A percentile compares a stretch with the other conserved stretches of the same genome.
phyloP scores from a whole-genome alignment of 192 early-diverging fungal genomes.

The Podila clonocystis region DNA sequence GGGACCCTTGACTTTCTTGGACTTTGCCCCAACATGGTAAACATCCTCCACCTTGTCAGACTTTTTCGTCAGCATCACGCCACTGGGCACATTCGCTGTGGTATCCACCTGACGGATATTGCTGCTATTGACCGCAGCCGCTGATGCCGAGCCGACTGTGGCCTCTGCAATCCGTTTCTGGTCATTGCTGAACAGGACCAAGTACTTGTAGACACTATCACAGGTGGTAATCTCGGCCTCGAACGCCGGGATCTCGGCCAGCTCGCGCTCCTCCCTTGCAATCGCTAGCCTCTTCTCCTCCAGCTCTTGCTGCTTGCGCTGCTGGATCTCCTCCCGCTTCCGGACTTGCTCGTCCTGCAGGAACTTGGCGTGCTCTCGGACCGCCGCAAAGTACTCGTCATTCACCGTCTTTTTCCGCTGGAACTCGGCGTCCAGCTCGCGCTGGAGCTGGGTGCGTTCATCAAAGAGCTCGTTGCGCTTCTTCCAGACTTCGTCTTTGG shows the following conservation, averaged over 20 bases:
- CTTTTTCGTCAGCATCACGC: slow-evolving; percentile 80
- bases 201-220: slow-evolving; percentile 77
- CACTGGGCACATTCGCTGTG: slow-evolving; percentile 70
- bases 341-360: slow-evolving; percentile 69
- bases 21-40: slow-evolving; percentile 71
- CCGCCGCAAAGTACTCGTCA: slow-evolving; percentile 71
- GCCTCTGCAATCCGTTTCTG: slow-evolving; percentile 30
- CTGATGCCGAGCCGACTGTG: slow-evolving; percentile 6
- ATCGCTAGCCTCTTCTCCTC: slow-evolving; percentile 68
- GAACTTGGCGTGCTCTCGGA: slow-evolving; percentile 75
- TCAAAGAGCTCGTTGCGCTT: slow-evolving; percentile 67
- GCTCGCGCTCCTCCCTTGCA: slow-evolving; percentile 78
- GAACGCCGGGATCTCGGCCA: slow-evolving; percentile 86
- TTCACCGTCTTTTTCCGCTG: slow-evolving; percentile 67
- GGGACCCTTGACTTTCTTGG: slow-evolving; percentile 55
- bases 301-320: slow-evolving; percentile 66
- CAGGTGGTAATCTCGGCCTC: slow-evolving; percentile 82
- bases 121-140: slow-evolving; percentile 27
- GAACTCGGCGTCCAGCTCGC: slow-evolving; percentile 70
- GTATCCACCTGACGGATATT: slow-evolving; percentile 63
- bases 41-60: slow-evolving; percentile 70
- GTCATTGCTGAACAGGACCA: slow-evolving; percentile 41
- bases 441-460: slow-evolving; percentile 72
- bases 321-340: slow-evolving; percentile 66
- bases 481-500: slow-evolving; percentile 66